Evolutionary conservation across 169 alveolate species (phyloP).

Genomic region (Besnoitia besnoiti): DNA sequence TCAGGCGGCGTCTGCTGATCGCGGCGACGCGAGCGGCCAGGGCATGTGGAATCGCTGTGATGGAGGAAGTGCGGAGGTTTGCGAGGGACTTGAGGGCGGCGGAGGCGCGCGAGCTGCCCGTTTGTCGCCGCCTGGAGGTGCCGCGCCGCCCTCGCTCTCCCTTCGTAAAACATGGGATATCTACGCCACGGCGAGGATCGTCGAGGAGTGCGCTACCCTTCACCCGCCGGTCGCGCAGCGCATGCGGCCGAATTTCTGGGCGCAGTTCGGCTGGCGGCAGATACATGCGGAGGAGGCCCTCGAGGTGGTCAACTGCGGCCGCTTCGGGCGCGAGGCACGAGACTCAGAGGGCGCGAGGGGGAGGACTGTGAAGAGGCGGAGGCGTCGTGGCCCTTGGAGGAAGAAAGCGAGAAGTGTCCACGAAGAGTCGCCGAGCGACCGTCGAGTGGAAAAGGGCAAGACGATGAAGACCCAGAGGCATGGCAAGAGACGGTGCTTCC

Average conservation of each 20-base stretch:
- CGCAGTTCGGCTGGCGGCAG: background rate
- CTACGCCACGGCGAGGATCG: constrained; percentile 7
- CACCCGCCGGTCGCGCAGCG: background rate
- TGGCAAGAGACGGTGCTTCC: background rate
- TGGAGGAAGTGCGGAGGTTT: background rate
- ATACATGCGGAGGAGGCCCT: background rate
- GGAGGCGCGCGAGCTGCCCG: background rate
- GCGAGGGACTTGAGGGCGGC: background rate
- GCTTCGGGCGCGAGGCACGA: background rate
- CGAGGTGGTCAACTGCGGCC: too few relatives aligned
- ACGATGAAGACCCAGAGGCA: background rate
- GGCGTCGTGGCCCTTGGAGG: background rate
- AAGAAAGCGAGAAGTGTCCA: background rate
- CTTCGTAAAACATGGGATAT: constrained; percentile 16
- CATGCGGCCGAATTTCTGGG: background rate
- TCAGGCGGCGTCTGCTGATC: background rate
- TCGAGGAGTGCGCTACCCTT: constrained; percentile 18
- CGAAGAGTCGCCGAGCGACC: too few relatives aligned
- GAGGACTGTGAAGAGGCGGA: background rate
- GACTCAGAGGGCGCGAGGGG: background rate
- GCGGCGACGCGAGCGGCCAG: background rate
- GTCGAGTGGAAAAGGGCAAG: too few relatives aligned
- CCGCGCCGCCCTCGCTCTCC: background rate
- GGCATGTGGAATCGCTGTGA: background rate
- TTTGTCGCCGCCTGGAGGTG: background rate